Base-by-base conservation (phyloP, 306 rosid genomes). In the Dryas alaskensis region DNA sequence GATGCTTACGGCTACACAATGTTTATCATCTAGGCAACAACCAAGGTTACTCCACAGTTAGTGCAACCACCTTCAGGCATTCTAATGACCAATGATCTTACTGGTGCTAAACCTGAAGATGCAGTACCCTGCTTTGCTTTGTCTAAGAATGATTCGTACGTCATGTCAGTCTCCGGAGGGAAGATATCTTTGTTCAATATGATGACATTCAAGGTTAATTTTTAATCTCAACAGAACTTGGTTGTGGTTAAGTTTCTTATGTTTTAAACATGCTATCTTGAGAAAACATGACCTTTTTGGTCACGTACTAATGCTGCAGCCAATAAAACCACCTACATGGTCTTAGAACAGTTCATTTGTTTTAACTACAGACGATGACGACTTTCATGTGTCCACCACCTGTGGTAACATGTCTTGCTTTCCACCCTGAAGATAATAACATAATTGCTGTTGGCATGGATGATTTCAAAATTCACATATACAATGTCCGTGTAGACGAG, bases 81-180 rank as follows among this genome's bases (percentile, higher is more conserved):
- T 51, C 78, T 80, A 76, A 90, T 93, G 98, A 87, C 91, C 49
- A 93, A 93, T 54, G 97, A 93, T 69, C 48, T 87, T 69, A 77
- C 81, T 66, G 87, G 86, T 80, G 78, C 79, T 82, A 87, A 79
- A 73, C 78, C 89, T 9, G 92, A 87, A 75, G 88, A 86, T 55
- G 82, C 86, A 8, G 85, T 83, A 6, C 87, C 90, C 19, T 89
- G 97, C 78, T 86, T 89, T 60, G 96, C 98, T 75, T 80, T 90
- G 71, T 93, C 98, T 68, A 93, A 93, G 79, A 93, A 90, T 71
- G 96, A 90, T 86, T 89, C 90, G 31, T 93, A 90, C 43, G 89
- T 93, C 70, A 86, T 93, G 91, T 93, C 98, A 53, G 91, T 96
- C 59, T 93, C 98, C 0, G 98, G 98, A 72, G 98, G 98, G 78